Evolutionary conservation across 2,329 filamentous ascomycete species (phyloP).

Genomic region (Orbilia ellipsospora): DNA sequence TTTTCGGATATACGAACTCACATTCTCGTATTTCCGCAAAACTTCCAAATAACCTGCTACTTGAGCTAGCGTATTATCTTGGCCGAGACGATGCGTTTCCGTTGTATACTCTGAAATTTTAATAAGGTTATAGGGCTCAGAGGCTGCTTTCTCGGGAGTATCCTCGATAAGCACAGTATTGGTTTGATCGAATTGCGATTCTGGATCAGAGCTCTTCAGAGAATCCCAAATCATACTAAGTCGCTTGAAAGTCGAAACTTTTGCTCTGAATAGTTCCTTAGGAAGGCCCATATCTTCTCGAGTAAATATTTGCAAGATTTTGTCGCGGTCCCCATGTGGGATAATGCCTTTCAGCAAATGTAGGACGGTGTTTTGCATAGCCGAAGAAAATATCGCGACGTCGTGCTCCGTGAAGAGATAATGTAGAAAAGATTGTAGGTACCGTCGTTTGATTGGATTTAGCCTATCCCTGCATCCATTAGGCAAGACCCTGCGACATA

Average conservation of each 20-base stretch:
- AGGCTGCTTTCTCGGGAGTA: constrained; percentile 79
- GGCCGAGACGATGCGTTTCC: constrained; percentile 63
- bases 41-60: constrained; percentile 68
- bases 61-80: constrained; percentile 64
- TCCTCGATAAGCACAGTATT: constrained; percentile 95
- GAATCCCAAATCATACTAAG: constrained; percentile 76
- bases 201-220: constrained; percentile 63
- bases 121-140: constrained; percentile 85
- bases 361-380: constrained; percentile 76
- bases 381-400: constrained; percentile 92
- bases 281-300: constrained; percentile 80
- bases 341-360: constrained; percentile 76
- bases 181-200: constrained; percentile 68
- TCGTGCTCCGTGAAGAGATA: constrained; percentile 79
- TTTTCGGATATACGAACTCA: constrained; percentile 61
- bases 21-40: constrained; percentile 66
- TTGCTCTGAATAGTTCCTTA: constrained; percentile 71
- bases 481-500: constrained; percentile 73
- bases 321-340: constrained; percentile 65
- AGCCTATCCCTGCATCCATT: constrained; percentile 62
- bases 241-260: constrained; percentile 90
- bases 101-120: constrained; percentile 80
- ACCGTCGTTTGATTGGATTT: constrained; percentile 74
- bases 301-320: constrained; percentile 78
- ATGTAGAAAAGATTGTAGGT: constrained; percentile 74